Percentiles rank a stretch among this genome's conserved stretches.
Evolutionary conservation across 2,329 filamentous ascomycete genomes (phyloP).

Genomic region (Pseudocercospora fijiensis): DNA sequence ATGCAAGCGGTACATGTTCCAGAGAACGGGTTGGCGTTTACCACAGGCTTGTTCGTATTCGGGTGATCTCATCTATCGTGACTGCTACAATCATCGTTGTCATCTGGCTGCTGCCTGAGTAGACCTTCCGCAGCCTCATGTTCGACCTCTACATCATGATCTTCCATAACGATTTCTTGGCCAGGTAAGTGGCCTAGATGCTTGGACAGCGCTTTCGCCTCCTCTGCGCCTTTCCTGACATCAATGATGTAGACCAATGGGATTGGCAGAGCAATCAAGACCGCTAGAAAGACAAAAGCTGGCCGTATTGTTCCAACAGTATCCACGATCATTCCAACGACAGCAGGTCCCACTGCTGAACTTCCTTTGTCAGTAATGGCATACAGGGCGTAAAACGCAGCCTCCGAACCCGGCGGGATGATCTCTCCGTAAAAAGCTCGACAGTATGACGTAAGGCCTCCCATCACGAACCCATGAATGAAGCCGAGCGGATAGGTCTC

Average conservation of each 20-base stretch:
- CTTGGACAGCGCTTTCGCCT: constrained; percentile 32
- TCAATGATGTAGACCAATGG: constrained; percentile 79
- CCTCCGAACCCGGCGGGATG: constrained; percentile 87
- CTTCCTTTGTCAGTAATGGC: constrained; percentile 95
- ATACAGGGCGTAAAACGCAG: constrained; percentile 90
- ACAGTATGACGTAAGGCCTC: constrained; percentile 83
- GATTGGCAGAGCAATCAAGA: constrained; percentile 72
- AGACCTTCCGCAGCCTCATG: constrained; percentile 14
- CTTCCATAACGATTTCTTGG: constrained; percentile 19
- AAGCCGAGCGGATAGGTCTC: constrained; percentile 88
- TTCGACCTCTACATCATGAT: constrained; percentile 17
- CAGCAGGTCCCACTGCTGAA: constrained; percentile 83
- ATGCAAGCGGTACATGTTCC: not conserved
- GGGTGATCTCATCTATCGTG: not conserved
- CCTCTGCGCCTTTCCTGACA: constrained; percentile 57
- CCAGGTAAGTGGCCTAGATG: constrained; percentile 11
- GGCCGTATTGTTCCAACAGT: constrained; percentile 45
- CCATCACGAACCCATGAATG: constrained; percentile 85
- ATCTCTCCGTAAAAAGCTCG: constrained; percentile 85
- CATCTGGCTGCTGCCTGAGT: not conserved
- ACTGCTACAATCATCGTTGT: not conserved
- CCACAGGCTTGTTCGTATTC: not conserved
- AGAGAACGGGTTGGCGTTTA: not conserved
- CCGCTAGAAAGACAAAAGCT: constrained; percentile 82
- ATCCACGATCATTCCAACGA: constrained; percentile 87